Evolutionary conservation across 768 basidiomycete species (phyloP).

Genomic region (Tricholomella constricta): DNA sequence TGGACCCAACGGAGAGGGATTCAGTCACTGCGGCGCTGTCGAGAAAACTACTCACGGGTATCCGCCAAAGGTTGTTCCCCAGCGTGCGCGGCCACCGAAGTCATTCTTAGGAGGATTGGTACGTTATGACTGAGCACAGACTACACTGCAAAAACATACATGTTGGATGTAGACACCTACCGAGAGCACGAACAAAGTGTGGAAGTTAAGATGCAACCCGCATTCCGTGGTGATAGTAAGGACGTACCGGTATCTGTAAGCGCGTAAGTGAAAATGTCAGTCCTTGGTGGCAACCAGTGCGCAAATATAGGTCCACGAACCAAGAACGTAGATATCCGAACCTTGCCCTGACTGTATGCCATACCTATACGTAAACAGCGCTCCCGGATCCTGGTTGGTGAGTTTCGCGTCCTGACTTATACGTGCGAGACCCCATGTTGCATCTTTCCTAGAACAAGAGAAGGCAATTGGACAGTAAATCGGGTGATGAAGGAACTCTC

Average conservation of each 20-base stretch:
- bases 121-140: neutral
- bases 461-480: too few species aligned
- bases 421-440: conserved; percentile 21
- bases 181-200: neutral
- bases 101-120: conserved; percentile 8
- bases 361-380: conserved; percentile 16
- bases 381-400: conserved; percentile 19
- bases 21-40: neutral
- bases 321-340: conserved; percentile 26
- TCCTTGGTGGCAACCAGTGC: neutral
- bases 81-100: conserved; percentile 22
- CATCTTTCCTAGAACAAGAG: conserved; percentile 9
- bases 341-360: conserved; percentile 12
- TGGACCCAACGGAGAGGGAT: neutral
- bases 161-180: conserved; percentile 6
- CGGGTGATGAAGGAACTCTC: too few species aligned
- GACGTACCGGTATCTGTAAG: conserved; percentile 14
- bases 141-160: conserved; percentile 1
- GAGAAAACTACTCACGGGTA: conserved; percentile 14
- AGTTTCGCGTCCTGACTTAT: conserved; percentile 17
- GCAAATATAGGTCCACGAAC: neutral
- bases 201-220: neutral
- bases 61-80: conserved; percentile 23
- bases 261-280: neutral
- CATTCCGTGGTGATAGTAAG: neutral